These are phyloP conservation scores for Lithocarpus polystachyus DNA, from an alignment of 306 rosid species.

Conservation along the genomic window DNA sequence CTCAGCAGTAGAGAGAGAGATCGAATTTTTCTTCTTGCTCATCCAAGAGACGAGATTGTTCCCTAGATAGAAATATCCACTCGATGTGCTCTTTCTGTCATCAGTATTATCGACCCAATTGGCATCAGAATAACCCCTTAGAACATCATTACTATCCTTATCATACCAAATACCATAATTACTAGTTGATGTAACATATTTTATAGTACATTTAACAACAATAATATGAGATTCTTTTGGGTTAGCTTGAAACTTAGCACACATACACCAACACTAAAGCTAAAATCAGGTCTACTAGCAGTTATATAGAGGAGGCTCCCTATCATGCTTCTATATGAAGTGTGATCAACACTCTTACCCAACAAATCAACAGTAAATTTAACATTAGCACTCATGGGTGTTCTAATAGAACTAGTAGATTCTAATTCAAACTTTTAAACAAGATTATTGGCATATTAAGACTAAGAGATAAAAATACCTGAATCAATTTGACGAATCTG, in stretches of 20 bases:
- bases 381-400: neutral
- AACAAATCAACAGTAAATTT: too few relatives aligned
- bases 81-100: too few relatives aligned
- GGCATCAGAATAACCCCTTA: too few relatives aligned
- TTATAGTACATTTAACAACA: neutral
- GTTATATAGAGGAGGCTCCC: neutral
- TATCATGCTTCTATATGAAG: neutral
- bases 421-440: neutral
- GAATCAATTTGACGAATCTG: neutral
- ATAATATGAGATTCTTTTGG: neutral
- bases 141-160: too few relatives aligned
- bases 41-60: too few relatives aligned
- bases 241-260: neutral
- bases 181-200: neutral
- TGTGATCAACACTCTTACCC: too few relatives aligned
- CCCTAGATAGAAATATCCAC: too few relatives aligned
- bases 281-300: neutral
- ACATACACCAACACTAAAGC: neutral
- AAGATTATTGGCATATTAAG: neutral
- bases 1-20: too few relatives aligned
- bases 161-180: too few relatives aligned
- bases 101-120: too few relatives aligned
- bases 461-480: neutral
- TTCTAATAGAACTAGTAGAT: neutral
- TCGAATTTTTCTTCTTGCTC: too few relatives aligned